phyloP scores from a whole-genome alignment of 768 basidiomycete genomes.

The Kwoniella europaea region DNA sequence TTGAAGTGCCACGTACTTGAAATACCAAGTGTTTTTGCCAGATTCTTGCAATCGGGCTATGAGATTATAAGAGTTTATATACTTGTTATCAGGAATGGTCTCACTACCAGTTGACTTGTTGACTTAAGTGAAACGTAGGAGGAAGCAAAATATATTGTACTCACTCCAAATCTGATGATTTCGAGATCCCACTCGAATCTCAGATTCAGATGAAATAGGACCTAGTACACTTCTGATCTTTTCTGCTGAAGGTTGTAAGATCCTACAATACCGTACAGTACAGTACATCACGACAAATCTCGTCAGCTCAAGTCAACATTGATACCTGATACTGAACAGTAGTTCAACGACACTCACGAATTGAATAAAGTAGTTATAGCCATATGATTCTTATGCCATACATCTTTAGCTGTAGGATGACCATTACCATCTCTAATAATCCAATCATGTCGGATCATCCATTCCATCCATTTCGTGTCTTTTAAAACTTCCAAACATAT shows the following conservation, averaged over 20 bases:
- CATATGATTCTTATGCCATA: not conserved
- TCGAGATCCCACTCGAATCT: not conserved
- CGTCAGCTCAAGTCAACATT: not conserved
- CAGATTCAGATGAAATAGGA: not conserved
- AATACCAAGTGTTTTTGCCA: conserved; percentile 13
- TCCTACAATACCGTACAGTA: not conserved
- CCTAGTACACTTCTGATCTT: not conserved
- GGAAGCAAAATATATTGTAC: not conserved
- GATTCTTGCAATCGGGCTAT: conserved; percentile 5
- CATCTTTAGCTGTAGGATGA: not conserved
- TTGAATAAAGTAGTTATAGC: conserved; percentile 1
- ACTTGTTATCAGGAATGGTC: too few relatives aligned
- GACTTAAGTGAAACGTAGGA: too few relatives aligned
- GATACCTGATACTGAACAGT: not conserved
- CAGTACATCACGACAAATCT: not conserved
- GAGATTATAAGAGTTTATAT: too few relatives aligned
- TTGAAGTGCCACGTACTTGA: conserved; percentile 5
- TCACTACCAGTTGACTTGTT: too few relatives aligned
- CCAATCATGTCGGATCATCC: conserved; percentile 8
- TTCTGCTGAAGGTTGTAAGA: not conserved
- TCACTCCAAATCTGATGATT: not conserved
- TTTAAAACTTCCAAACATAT: not conserved
- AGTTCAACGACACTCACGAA: not conserved
- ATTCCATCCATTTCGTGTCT: conserved; percentile 10
- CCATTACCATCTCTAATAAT: not conserved